Evolutionary conservation across 2,329 filamentous ascomycete genomes (phyloP).

Genomic region (Talaromyces sp.): DNA sequence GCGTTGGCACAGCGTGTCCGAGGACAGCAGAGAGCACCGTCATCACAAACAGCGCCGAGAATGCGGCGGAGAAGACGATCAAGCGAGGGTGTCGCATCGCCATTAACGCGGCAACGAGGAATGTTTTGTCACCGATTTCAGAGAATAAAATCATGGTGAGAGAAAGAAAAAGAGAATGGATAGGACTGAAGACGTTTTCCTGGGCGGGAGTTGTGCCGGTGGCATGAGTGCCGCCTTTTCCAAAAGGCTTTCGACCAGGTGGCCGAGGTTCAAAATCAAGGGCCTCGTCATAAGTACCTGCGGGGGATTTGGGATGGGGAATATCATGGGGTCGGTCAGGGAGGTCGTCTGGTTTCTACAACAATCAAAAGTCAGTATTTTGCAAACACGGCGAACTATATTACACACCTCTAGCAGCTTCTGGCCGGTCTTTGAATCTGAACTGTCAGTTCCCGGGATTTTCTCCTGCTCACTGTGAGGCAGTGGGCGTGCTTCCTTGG

Average conservation of each 20-base stretch:
- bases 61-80: slow-evolving; percentile 92
- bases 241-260: slow-evolving; percentile 13
- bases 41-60: slow-evolving; percentile 86
- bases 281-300: slow-evolving; percentile 35
- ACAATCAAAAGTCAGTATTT: neutral
- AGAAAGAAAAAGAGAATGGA: slow-evolving; percentile 86
- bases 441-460: slow-evolving; percentile 41
- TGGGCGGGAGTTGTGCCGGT: slow-evolving; percentile 23
- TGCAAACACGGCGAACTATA: neutral
- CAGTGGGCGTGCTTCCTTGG: slow-evolving; percentile 77
- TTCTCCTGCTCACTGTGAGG: slow-evolving; percentile 76
- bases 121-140: slow-evolving; percentile 97
- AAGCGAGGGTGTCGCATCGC: slow-evolving; percentile 96
- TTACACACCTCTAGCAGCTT: slow-evolving; percentile 50
- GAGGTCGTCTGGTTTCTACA: slow-evolving; percentile 75
- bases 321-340: slow-evolving; percentile 73
- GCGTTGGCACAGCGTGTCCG: slow-evolving; percentile 82
- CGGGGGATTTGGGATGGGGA: slow-evolving; percentile 58
- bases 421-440: slow-evolving; percentile 37
- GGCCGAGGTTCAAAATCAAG: slow-evolving; percentile 25
- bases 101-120: slow-evolving; percentile 95
- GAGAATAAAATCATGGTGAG: slow-evolving; percentile 97
- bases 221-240: slow-evolving; percentile 19
- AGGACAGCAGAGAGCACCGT: slow-evolving; percentile 88
- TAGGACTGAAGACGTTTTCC: slow-evolving; percentile 60